Evolutionary conservation across 2,329 filamentous ascomycete species (phyloP), one percentile per base, ranked within the genome.

Genomic region (Calonectria pseudoturangicola): DNA sequence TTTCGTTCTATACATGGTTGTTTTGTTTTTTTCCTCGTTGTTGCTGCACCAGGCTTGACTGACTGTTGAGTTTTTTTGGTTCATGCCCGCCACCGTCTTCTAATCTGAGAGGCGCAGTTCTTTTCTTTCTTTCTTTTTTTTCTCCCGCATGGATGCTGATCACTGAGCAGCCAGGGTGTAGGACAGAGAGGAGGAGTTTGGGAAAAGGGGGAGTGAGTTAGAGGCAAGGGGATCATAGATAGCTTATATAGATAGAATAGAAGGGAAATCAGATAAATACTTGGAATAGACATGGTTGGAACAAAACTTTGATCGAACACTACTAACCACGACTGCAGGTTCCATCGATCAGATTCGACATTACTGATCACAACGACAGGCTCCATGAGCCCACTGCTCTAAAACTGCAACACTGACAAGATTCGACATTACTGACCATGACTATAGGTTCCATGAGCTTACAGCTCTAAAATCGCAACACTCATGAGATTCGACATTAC

Each of bases 161-260:
- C 18, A 47, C 56, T 47, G 36, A 39, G 39, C 36, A 58, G 64
- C 28, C 16, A 2, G 21, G 50, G 27, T 54, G 27, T 6, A 10
- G 48, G 50, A 54, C 6, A 9, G 30, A 5, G 39, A 13, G 63
- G 45, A n/a, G 30, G 39, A n/a, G 64, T 43, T 56, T 33, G 50
- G 12, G 27, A 66, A 66, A 33, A 43, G 10, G 33, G 33, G 30
- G 5, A 7, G 25, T 30, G 36, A 28, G 28, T 43, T 39, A 21
- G 33, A 28, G 4, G 28, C 15, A 66, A 56, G 16, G 48, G 12
- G 13, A 30, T 13, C 33, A 30, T 15, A 39, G 18, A 21, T 16
- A 28, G 39, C 27, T 48, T 66, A 36, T 54, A 39, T 56, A 58
- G 27, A 67, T 47, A 54, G 64, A 33, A 30, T 36, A 27, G 30